These are phyloP conservation scores for Cinnamomum chago DNA, from an alignment of 164 flowering plant genomes.

Conservation along the genomic window DNA sequence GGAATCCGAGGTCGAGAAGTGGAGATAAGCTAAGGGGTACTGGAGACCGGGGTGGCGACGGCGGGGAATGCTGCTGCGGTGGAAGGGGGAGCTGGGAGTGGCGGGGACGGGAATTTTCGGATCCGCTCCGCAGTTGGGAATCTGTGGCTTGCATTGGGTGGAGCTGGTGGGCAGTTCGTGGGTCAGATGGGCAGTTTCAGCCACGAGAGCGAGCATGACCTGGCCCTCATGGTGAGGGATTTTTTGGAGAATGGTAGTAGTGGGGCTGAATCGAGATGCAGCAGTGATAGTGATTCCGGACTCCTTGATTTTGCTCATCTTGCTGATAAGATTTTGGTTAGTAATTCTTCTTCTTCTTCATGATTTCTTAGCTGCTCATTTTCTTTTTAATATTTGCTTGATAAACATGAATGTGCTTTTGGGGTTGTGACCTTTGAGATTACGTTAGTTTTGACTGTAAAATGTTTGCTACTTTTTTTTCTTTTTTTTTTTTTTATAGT, in stretches of 20 bases:
- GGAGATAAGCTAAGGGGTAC: neutral
- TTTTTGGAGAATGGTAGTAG: slow-evolving; percentile 74
- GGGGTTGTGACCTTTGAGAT: no score
- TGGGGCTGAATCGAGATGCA: slow-evolving; percentile 67
- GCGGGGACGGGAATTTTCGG: slow-evolving; percentile 35
- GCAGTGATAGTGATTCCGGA: slow-evolving; percentile 88
- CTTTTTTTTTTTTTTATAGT: no score
- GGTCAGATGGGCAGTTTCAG: slow-evolving; percentile 52
- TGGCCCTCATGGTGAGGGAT: slow-evolving; percentile 84
- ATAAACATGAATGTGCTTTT: neutral
- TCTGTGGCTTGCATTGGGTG: slow-evolving; percentile 27
- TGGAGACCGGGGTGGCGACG: slow-evolving; percentile 4
- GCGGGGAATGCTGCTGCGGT: neutral
- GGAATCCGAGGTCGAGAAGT: slow-evolving; percentile 5
- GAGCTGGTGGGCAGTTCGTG: slow-evolving; percentile 22
- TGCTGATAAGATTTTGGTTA: slow-evolving; percentile 65
- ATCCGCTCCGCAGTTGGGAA: slow-evolving; percentile 35
- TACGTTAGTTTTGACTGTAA: no score
- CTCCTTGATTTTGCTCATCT: slow-evolving; percentile 61
- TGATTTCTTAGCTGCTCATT: neutral
- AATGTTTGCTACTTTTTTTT: no score
- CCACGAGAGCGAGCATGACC: slow-evolving; percentile 85
- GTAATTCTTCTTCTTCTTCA: neutral
- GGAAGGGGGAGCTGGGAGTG: neutral
- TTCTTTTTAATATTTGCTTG: neutral